A percentile compares a stretch with the other conserved stretches of the same genome.
These are phyloP conservation scores for Fusarium sororula DNA, from an alignment of 2,329 filamentous ascomycete species.

Conservation along the genomic window DNA sequence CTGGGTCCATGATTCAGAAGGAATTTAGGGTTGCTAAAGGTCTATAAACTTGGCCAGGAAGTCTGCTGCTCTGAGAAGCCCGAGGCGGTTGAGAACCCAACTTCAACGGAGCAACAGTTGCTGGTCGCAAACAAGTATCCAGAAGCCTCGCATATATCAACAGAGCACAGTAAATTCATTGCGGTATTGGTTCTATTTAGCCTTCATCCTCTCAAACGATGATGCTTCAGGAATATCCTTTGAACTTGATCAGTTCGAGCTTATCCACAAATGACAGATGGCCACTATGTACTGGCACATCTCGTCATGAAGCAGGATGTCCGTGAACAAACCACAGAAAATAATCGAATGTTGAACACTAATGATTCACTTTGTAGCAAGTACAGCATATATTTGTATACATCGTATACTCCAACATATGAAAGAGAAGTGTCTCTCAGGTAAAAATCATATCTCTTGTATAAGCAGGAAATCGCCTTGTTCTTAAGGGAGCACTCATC, in stretches of 20 bases:
- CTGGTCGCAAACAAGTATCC: neutral
- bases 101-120: neutral
- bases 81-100: neutral
- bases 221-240: too few relatives aligned
- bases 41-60: neutral
- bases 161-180: too few relatives aligned
- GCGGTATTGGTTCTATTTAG: accelerated
- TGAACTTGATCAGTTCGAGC: neutral
- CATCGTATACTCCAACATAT: neutral
- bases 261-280: too few relatives aligned
- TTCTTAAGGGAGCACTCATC: neutral
- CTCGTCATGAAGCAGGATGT: too few relatives aligned
- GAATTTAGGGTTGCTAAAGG: neutral
- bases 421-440: neutral
- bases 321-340: too few relatives aligned
- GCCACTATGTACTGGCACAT: too few relatives aligned
- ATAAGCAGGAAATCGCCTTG: neutral
- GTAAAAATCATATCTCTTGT: neutral
- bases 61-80: neutral
- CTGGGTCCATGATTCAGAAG: neutral
- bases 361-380: too few relatives aligned
- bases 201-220: too few relatives aligned
- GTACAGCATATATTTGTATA: too few relatives aligned
- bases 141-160: neutral
- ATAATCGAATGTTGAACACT: too few relatives aligned